Conservation (phyloP, 148 eudicot genomes). For the Nyssa sinensis region DNA sequence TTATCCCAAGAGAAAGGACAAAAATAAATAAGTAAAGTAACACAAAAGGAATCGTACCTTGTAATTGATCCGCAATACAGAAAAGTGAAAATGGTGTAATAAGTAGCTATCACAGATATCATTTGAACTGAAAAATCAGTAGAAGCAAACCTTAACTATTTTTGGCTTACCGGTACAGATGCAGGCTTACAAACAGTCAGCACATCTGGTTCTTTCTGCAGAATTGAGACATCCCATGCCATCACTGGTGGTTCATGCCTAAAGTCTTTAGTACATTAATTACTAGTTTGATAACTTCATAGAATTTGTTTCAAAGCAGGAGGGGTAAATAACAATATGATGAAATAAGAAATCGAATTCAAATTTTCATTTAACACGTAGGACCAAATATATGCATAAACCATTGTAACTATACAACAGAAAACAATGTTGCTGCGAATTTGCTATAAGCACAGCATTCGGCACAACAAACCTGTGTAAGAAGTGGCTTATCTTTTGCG, state of each 20-base stretch:
- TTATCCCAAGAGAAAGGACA: background rate
- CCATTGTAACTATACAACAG: background rate
- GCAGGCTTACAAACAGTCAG: slow-evolving; percentile 89
- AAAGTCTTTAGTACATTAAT: slow-evolving; percentile 41
- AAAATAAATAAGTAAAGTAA: too few species aligned
- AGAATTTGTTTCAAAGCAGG: slow-evolving; percentile 1
- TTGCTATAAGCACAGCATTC: background rate
- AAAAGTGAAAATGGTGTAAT: background rate
- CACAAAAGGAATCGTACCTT: background rate
- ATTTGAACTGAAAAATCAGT: background rate
- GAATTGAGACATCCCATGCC: slow-evolving; percentile 76
- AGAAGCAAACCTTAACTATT: background rate
- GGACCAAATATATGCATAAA: background rate
- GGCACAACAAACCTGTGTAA: slow-evolving; percentile 66
- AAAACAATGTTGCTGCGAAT: too few species aligned
- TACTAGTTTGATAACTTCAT: slow-evolving; percentile 14
- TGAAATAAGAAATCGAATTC: slow-evolving; percentile 1
- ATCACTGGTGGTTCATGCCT: slow-evolving; percentile 99
- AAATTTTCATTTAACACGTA: background rate
- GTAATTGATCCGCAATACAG: background rate
- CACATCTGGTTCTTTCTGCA: slow-evolving; percentile 74
- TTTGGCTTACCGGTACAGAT: slow-evolving; percentile 77
- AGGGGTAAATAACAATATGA: background rate
- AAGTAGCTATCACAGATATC: background rate
- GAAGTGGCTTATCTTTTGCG: slow-evolving; percentile 93